Percentiles rank a stretch among this genome's conserved stretches.
These are phyloP conservation scores for Remersonia thermophila DNA, from an alignment of 2,329 filamentous ascomycete genomes.

Conservation along the genomic window DNA sequence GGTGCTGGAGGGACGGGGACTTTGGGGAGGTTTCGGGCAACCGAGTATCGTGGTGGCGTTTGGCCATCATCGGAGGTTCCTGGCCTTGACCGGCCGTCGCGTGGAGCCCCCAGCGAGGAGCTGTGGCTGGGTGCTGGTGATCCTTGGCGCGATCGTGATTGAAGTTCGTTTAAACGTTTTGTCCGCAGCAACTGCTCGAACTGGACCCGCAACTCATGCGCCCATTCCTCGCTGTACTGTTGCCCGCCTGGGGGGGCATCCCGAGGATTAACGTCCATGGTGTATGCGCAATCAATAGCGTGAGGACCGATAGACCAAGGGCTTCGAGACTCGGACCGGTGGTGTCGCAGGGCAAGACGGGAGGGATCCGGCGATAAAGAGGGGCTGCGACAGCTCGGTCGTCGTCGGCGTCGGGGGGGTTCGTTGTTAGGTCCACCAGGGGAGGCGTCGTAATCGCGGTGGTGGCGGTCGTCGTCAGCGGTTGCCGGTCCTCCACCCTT, in stretches of 20 bases:
- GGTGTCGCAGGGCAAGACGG: too few relatives aligned
- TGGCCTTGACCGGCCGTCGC: slow-evolving; percentile 24
- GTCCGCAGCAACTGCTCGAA: slow-evolving; percentile 82
- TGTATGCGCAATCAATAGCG: slow-evolving; percentile 6
- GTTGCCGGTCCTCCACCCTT: not conserved
- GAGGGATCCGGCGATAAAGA: too few relatives aligned
- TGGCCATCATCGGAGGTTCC: slow-evolving; percentile 32
- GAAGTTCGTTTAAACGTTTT: slow-evolving; percentile 75
- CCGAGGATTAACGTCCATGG: slow-evolving; percentile 21
- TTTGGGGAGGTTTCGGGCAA: slow-evolving; percentile 37
- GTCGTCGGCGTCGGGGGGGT: too few relatives aligned
- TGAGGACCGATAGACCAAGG: not conserved
- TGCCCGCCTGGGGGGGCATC: slow-evolving; percentile 15
- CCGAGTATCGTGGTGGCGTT: slow-evolving; percentile 37
- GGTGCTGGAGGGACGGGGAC: slow-evolving; percentile 60
- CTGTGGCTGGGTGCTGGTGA: slow-evolving; percentile 44
- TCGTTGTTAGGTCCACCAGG: not conserved
- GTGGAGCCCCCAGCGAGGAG: slow-evolving; percentile 32
- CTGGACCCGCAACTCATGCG: slow-evolving; percentile 64
- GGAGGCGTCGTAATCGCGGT: not conserved
- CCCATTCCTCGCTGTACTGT: slow-evolving; percentile 59
- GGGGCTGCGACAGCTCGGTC: too few relatives aligned
- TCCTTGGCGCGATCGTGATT: slow-evolving; percentile 45
- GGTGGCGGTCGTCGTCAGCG: slow-evolving; percentile 2
- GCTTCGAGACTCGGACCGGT: not conserved